Evolutionary conservation across 805 yeast species (phyloP).

Genomic region (Ogataea nonfermentans): DNA sequence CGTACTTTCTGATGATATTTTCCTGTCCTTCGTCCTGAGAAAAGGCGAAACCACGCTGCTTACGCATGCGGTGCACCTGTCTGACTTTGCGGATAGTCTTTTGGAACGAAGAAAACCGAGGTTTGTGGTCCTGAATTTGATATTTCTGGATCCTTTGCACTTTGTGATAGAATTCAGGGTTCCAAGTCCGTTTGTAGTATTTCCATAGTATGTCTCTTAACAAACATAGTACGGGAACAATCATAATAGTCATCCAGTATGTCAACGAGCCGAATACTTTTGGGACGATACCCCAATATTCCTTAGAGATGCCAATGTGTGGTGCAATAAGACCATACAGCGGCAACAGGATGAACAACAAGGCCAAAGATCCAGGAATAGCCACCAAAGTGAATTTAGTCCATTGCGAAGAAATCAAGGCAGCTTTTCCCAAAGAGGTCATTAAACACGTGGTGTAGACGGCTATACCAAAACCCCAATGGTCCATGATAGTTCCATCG

Average conservation of each 20-base stretch:
- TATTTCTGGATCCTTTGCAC: slow-evolving; percentile 97
- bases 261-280: slow-evolving; percentile 73
- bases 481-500: slow-evolving; percentile 72
- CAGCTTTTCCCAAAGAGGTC: slow-evolving; percentile 94
- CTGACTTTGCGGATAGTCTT: slow-evolving; percentile 95
- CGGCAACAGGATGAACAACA: slow-evolving; percentile 89
- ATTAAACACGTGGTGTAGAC: slow-evolving; percentile 82
- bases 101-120: slow-evolving; percentile 96
- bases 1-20: slow-evolving; percentile 86
- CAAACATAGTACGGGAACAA: slow-evolving; percentile 75
- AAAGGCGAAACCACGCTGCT: slow-evolving; percentile 97
- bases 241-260: slow-evolving; percentile 80
- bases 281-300: slow-evolving; percentile 75
- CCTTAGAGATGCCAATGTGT: slow-evolving; percentile 71
- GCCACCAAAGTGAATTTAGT: slow-evolving; percentile 89
- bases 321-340: slow-evolving; percentile 86
- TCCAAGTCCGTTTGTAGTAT: slow-evolving; percentile 86
- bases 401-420: slow-evolving; percentile 88
- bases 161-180: slow-evolving; percentile 89
- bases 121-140: slow-evolving; percentile 88
- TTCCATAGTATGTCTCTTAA: slow-evolving; percentile 92
- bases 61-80: slow-evolving; percentile 96
- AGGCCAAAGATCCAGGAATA: slow-evolving; percentile 85
- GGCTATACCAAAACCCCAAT: slow-evolving; percentile 95
- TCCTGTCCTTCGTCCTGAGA: slow-evolving; percentile 96